These are phyloP conservation scores for Talaromyces rugulosus DNA, from an alignment of 2,329 filamentous ascomycete genomes.

Conservation along the genomic window DNA sequence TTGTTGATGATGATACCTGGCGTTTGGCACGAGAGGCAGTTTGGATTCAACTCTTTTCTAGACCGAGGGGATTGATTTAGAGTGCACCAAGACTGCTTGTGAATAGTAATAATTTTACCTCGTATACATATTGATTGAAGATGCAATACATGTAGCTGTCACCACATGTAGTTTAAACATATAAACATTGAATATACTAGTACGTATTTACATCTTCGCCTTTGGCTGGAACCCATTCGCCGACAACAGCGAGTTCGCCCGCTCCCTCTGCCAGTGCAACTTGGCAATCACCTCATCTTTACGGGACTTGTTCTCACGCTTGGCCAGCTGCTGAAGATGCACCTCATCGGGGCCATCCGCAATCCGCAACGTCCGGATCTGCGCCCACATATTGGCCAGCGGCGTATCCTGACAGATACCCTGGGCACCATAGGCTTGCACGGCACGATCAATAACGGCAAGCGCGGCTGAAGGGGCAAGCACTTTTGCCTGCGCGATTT, in stretches of 20 bases:
- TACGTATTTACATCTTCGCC: conserved; percentile 26
- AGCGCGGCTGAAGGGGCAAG: conserved; percentile 78
- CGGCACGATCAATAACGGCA: conserved; percentile 85
- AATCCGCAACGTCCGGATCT: conserved; percentile 74
- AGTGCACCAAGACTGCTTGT: neutral
- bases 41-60: neutral
- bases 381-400: conserved; percentile 76
- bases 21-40: conserved; percentile 2
- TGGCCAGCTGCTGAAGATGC: conserved; percentile 60
- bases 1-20: conserved; percentile 11
- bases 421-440: conserved; percentile 87
- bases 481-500: conserved; percentile 95
- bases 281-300: conserved; percentile 39
- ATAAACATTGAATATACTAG: too few species aligned
- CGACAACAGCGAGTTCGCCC: conserved; percentile 34
- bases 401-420: conserved; percentile 95
- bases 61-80: neutral
- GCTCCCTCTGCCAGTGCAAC: conserved; percentile 39
- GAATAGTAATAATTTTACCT: neutral
- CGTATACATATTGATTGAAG: neutral
- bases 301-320: conserved; percentile 52
- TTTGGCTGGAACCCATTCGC: conserved; percentile 34
- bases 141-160: neutral
- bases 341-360: conserved; percentile 97
- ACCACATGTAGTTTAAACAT: neutral